These are phyloP conservation scores for Vitis rotundifolia DNA, from an alignment of 164 flowering plant species.

Conservation along the genomic window DNA sequence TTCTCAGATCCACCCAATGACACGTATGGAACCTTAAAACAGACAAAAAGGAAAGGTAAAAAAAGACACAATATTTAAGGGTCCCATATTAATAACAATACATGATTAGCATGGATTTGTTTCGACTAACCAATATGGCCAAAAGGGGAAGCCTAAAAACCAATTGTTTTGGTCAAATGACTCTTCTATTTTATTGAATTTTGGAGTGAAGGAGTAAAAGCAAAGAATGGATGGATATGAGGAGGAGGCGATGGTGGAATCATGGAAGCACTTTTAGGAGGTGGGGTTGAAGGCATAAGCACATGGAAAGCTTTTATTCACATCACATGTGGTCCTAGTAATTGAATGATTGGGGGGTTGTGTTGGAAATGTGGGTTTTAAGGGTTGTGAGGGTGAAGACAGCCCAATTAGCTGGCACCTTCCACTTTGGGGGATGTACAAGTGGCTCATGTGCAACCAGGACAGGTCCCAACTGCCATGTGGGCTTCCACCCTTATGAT, in stretches of 20 bases:
- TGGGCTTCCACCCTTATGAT: neutral
- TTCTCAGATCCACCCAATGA: conserved; percentile 2
- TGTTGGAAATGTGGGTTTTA: neutral
- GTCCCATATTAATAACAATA: neutral
- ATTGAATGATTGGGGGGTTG: neutral
- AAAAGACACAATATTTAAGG: conserved; percentile 1
- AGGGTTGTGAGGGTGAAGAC: neutral
- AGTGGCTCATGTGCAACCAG: conserved; percentile 12
- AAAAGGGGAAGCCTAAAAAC: neutral
- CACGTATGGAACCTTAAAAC: neutral
- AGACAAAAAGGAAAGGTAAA: neutral
- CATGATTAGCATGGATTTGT: conserved; percentile 6
- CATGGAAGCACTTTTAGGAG: too few species aligned
- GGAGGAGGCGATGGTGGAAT: neutral
- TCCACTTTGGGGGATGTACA: neutral
- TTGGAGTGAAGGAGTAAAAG: conserved; percentile 13
- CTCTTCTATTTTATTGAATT: neutral
- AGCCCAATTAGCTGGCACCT: conserved; percentile 7
- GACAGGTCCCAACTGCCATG: neutral
- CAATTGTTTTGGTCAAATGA: neutral
- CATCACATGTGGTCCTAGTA: conserved; percentile 2
- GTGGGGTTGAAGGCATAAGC: neutral
- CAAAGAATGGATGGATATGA: neutral
- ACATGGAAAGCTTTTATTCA: conserved; percentile 3
- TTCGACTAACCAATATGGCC: conserved; percentile 6